Evolutionary conservation across 306 rosid species (phyloP).

Genomic region (Prunus padus): DNA sequence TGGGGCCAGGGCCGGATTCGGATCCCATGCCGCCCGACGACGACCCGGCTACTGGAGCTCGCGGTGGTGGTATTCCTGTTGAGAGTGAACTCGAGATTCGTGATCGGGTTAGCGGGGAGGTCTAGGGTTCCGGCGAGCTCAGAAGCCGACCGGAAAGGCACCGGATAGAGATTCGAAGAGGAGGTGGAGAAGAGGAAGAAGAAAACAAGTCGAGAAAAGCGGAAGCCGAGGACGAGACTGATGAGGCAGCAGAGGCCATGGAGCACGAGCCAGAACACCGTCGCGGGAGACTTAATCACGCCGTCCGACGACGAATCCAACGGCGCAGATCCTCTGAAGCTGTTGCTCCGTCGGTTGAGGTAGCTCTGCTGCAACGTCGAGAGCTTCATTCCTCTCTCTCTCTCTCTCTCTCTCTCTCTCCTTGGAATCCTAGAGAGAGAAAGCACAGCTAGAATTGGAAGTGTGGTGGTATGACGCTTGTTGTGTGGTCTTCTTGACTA

Average conservation of each 20-base stretch:
- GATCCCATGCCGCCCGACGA: constrained; percentile 98
- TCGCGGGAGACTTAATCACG: constrained; percentile 67
- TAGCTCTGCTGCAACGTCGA: constrained; percentile 89
- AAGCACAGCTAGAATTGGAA: not conserved
- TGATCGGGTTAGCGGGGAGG: constrained; percentile 25
- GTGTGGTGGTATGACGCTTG: not conserved
- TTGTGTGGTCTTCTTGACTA: not conserved
- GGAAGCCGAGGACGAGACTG: constrained; percentile 89
- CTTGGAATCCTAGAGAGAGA: constrained; percentile 11
- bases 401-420: constrained; percentile 19
- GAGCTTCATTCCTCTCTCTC: constrained; percentile 64
- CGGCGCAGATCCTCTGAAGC: constrained; percentile 67
- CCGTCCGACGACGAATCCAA: constrained; percentile 66
- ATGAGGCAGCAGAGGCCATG: constrained; percentile 93
- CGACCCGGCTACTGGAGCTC: constrained; percentile 62
- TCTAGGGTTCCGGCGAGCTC: constrained; percentile 44
- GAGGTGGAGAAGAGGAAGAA: constrained; percentile 82
- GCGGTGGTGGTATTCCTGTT: constrained; percentile 40
- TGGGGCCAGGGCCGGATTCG: constrained; percentile 99
- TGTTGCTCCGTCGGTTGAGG: constrained; percentile 66
- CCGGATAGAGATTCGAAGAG: constrained; percentile 51
- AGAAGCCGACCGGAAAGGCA: constrained; percentile 61
- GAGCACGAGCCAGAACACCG: constrained; percentile 79
- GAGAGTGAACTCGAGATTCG: constrained; percentile 26
- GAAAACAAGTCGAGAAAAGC: constrained; percentile 96